These are phyloP conservation scores for Pythium aquatile DNA, from an alignment of 352 stramenopile species.

Conservation along the genomic window DNA sequence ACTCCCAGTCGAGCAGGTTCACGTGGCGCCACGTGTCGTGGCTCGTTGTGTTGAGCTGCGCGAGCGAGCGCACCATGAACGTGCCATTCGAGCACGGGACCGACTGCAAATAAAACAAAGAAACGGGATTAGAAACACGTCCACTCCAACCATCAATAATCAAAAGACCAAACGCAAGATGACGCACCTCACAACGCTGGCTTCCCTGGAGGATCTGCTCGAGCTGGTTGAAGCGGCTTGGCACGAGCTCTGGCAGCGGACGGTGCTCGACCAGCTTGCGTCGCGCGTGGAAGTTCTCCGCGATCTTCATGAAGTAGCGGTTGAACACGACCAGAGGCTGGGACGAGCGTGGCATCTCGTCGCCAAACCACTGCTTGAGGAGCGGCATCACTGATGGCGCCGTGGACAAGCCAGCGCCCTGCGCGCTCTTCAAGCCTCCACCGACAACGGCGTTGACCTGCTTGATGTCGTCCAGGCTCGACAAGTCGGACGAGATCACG, in stretches of 20 bases:
- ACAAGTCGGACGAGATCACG: conserved; percentile 64
- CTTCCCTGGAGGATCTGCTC: conserved; percentile 71
- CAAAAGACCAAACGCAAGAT: neutral
- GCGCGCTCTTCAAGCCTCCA: neutral
- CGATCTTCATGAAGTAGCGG: conserved; percentile 72
- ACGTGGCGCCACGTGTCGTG: conserved; percentile 79
- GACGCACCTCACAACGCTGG: conserved; percentile 72
- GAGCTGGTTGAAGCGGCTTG: conserved; percentile 55
- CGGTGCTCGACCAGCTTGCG: conserved; percentile 54
- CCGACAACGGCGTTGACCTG: neutral
- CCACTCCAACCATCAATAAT: neutral
- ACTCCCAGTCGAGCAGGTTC: conserved; percentile 73
- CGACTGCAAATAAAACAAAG: conserved; percentile 37
- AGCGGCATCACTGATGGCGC: conserved; percentile 21
- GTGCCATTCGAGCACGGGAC: conserved; percentile 76
- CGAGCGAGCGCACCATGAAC: conserved; percentile 77
- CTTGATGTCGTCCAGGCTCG: conserved; percentile 21
- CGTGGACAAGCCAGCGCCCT: neutral
- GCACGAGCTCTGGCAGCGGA: conserved; percentile 59
- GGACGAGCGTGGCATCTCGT: conserved; percentile 56
- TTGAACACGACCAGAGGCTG: conserved; percentile 65
- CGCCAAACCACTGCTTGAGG: conserved; percentile 55
- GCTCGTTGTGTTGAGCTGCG: conserved; percentile 45
- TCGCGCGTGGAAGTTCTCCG: conserved; percentile 66
- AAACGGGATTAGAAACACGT: neutral